phyloP scores from a whole-genome alignment of 495 filamentous ascomycete genomes.

The Antarctomyces pellizariae region DNA sequence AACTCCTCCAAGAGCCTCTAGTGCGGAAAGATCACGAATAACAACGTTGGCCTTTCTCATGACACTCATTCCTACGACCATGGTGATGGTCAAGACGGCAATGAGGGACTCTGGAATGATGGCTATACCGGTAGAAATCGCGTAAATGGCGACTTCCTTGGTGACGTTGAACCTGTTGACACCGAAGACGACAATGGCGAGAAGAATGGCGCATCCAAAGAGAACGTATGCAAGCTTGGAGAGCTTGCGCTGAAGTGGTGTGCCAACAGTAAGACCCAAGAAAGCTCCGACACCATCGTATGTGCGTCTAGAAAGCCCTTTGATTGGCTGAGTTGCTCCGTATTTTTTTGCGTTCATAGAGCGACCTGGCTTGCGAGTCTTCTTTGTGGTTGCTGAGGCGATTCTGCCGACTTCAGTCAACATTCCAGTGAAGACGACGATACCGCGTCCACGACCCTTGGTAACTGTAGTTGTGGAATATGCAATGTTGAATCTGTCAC shows the following conservation, averaged over 20 bases:
- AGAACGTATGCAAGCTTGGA: slow-evolving; percentile 53
- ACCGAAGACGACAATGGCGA: slow-evolving; percentile 61
- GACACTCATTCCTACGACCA: slow-evolving; percentile 52
- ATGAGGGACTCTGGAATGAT: slow-evolving; percentile 52
- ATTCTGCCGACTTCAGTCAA: slow-evolving; percentile 70
- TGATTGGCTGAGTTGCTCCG: slow-evolving; percentile 31
- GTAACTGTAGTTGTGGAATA: slow-evolving; percentile 43
- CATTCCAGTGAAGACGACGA: slow-evolving; percentile 55
- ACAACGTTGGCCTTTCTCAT: slow-evolving; percentile 63
- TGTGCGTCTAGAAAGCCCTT: slow-evolving; percentile 29
- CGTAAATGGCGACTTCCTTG: slow-evolving; percentile 60
- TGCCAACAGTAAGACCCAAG: slow-evolving; percentile 55
- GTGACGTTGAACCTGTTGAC: slow-evolving; percentile 47
- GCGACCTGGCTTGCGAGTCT: slow-evolving; percentile 31
- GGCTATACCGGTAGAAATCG: slow-evolving; percentile 48
- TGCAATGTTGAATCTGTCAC: slow-evolving; percentile 44
- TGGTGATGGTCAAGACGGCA: slow-evolving; percentile 47
- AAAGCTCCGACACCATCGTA: slow-evolving; percentile 42
- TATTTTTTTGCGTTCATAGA: slow-evolving; percentile 41
- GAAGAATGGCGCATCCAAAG: slow-evolving; percentile 46
- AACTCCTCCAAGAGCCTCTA: slow-evolving; percentile 65
- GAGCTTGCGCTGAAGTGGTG: slow-evolving; percentile 61
- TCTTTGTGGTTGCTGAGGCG: slow-evolving; percentile 37
- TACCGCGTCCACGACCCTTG: slow-evolving; percentile 42
- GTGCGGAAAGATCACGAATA: slow-evolving; percentile 48